These are phyloP conservation scores for Penicillium herquei DNA, from an alignment of 495 filamentous ascomycete species.

Conservation along the genomic window DNA sequence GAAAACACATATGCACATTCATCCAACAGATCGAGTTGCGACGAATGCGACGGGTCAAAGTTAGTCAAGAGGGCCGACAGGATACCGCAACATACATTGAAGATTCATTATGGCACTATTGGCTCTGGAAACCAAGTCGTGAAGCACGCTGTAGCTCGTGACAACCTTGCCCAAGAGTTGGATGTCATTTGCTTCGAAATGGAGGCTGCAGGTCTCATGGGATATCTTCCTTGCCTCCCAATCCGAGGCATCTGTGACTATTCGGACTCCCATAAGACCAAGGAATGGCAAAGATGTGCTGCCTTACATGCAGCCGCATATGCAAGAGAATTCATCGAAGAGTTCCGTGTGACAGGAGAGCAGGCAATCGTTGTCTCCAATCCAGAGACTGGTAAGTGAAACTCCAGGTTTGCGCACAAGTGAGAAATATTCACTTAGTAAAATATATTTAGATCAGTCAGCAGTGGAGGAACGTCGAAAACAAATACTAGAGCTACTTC, in stretches of 20 bases:
- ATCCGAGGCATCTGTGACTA: slow-evolving; percentile 21
- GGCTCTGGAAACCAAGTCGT: slow-evolving; percentile 42
- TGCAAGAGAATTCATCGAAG: slow-evolving; percentile 27
- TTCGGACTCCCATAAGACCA: slow-evolving; percentile 36
- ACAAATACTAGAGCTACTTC: slow-evolving; percentile 21
- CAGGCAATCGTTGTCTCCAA: not conserved
- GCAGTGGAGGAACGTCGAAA: slow-evolving; percentile 12
- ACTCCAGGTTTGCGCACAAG: not conserved
- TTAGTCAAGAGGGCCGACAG: not conserved
- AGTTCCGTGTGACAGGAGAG: slow-evolving; percentile 11
- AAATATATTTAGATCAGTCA: slow-evolving; percentile 7
- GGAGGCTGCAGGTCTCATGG: slow-evolving; percentile 45
- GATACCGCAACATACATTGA: slow-evolving; percentile 8
- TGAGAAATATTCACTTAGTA: no score
- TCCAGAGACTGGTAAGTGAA: not conserved
- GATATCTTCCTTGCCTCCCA: slow-evolving; percentile 24
- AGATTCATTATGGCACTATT: slow-evolving; percentile 42
- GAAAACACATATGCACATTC: slow-evolving; percentile 15
- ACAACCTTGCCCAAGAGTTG: slow-evolving; percentile 21
- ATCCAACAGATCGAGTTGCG: slow-evolving; percentile 2
- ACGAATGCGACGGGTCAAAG: slow-evolving; percentile 12
- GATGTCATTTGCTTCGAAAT: slow-evolving; percentile 46
- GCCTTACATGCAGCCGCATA: slow-evolving; percentile 27
- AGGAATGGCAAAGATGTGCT: slow-evolving; percentile 30
- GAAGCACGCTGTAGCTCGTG: slow-evolving; percentile 28